phyloP scores from a whole-genome alignment of 139 green algal genomes.

The Chlamydomonas incerta region DNA sequence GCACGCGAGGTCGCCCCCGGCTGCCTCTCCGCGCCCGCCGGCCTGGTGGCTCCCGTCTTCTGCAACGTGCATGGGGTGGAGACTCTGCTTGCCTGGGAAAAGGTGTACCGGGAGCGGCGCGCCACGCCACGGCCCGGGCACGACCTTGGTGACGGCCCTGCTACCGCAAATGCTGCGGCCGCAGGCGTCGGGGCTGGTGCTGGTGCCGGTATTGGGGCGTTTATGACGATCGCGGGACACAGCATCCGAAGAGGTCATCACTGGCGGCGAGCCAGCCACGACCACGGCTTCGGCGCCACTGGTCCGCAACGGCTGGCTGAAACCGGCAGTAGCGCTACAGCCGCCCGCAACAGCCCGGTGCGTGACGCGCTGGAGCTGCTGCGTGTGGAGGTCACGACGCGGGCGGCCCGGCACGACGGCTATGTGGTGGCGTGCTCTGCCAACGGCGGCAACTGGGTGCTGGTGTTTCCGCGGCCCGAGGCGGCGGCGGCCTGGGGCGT shows the following conservation, averaged over 20 bases:
- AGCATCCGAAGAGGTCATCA: no score
- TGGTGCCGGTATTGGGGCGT: no score
- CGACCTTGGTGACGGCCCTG: background rate
- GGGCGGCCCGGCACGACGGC: background rate
- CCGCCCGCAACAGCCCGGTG: background rate
- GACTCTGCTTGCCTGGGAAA: conserved; percentile 7
- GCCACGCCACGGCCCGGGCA: no score
- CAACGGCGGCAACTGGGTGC: conserved; percentile 14
- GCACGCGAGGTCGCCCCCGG: conserved; percentile 1
- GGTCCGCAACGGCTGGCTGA: no score
- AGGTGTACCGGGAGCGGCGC: background rate
- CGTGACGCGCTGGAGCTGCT: background rate
- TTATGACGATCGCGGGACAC: no score
- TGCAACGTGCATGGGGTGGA: conserved; percentile 7
- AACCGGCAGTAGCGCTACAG: no score
- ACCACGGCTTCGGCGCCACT: no score
- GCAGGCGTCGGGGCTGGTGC: no score
- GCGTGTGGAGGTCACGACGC: background rate
- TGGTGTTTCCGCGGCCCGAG: background rate
- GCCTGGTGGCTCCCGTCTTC: conserved; percentile 11
- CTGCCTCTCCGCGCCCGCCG: conserved; percentile 26
- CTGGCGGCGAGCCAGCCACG: no score
- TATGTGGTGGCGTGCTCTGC: conserved; percentile 19
- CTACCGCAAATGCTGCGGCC: no score
- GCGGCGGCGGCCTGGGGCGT: background rate